phyloP scores from a whole-genome alignment of 2,329 filamentous ascomycete species.

The Sporothrix schenckii region DNA sequence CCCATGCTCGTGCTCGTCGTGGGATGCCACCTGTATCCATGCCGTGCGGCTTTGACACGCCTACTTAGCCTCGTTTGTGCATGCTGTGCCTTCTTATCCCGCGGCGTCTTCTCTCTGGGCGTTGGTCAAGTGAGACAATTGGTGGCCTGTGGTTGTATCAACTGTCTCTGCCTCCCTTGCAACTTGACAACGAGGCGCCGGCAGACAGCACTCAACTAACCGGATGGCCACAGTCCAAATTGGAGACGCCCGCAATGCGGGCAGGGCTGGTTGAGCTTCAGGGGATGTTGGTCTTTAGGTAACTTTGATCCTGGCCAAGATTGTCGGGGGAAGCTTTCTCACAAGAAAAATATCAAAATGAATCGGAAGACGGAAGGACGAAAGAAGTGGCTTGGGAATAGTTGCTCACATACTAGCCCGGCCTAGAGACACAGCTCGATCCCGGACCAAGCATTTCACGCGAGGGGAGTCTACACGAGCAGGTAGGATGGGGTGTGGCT shows the following conservation, averaged over 20 bases:
- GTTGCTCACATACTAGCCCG: not conserved
- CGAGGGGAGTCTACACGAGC: not conserved
- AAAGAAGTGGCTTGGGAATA: too few species aligned
- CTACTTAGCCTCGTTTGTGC: constrained; percentile 9
- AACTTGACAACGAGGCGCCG: not conserved
- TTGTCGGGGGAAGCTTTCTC: not conserved
- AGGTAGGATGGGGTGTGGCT: not conserved
- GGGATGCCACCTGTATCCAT: not conserved
- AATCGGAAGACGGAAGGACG: not conserved
- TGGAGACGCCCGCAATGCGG: not conserved
- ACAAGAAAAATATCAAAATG: not conserved
- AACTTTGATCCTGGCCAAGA: constrained; percentile 8
- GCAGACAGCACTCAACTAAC: not conserved
- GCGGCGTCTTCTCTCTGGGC: not conserved
- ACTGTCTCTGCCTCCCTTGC: constrained; percentile 7
- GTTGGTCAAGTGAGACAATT: constrained; percentile 5
- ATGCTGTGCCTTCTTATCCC: not conserved
- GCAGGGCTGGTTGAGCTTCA: too few species aligned
- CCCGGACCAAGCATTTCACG: constrained; percentile 8
- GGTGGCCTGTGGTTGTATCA: constrained; percentile 10
- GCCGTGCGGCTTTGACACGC: not conserved
- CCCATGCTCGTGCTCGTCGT: not conserved
- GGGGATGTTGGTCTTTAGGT: not conserved
- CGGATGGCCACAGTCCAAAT: not conserved
- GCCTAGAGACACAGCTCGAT: constrained; percentile 7